These are phyloP conservation scores for Neoconidiobolus thromboides DNA, from an alignment of 371 early-diverging fungal genomes.

Conservation along the genomic window DNA sequence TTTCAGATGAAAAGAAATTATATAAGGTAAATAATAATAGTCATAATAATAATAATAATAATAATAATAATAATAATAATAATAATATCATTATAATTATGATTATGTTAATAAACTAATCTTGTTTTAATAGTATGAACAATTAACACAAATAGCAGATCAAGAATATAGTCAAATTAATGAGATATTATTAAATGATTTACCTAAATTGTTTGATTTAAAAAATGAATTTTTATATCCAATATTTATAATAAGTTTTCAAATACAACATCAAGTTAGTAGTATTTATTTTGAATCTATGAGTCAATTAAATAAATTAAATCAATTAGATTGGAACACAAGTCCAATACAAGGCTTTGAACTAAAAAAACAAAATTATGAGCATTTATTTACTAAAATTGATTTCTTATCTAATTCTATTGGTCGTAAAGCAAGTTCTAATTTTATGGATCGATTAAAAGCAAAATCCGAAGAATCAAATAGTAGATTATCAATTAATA, in stretches of 20 bases:
- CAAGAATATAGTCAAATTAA: too few relatives aligned
- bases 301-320: neutral
- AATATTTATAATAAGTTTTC: neutral
- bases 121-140: neutral
- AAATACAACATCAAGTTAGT: neutral
- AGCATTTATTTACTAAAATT: neutral
- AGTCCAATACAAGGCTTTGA: neutral
- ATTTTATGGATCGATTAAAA: too few relatives aligned
- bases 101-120: neutral
- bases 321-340: neutral
- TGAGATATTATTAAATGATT: neutral
- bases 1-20: slow-evolving; percentile 1
- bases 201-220: neutral
- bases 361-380: neutral
- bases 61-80: neutral
- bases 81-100: neutral
- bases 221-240: neutral
- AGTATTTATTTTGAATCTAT: neutral
- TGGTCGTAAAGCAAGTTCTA: too few relatives aligned
- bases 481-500: too few relatives aligned
- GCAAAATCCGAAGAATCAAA: too few relatives aligned
- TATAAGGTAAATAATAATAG: neutral
- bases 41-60: neutral
- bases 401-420: neutral
- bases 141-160: too few relatives aligned